These are phyloP conservation scores for Paramecium sexaurelia DNA, from an alignment of 73 alveolate species.

Conservation along the genomic window DNA sequence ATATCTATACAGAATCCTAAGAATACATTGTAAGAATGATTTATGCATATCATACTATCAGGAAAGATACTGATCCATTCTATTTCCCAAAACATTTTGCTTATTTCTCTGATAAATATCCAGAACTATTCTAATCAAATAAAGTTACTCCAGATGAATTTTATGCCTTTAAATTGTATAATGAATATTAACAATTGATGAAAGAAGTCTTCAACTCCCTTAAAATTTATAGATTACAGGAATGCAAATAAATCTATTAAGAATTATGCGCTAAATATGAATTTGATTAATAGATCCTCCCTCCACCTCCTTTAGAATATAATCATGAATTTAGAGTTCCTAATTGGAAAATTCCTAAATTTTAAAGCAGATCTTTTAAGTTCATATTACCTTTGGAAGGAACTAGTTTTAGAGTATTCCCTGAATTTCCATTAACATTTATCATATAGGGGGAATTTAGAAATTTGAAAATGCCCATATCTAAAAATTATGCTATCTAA, in stretches of 20 bases:
- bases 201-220: neutral
- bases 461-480: neutral
- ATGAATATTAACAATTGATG: neutral
- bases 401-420: neutral
- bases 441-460: neutral
- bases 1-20: neutral
- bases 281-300: neutral
- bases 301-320: neutral
- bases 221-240: neutral
- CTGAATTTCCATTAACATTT: conserved; percentile 23
- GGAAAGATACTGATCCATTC: conserved; percentile 7
- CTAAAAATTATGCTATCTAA: neutral
- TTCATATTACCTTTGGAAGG: neutral
- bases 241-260: neutral
- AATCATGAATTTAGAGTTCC: conserved; percentile 10
- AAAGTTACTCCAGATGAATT: conserved; percentile 22
- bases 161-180: neutral
- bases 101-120: conserved; percentile 45
- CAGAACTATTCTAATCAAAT: neutral
- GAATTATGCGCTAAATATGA: conserved; percentile 19
- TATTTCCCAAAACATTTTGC: conserved; percentile 13
- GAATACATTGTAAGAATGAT: conserved; percentile 40
- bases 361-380: neutral
- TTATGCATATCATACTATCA: neutral
- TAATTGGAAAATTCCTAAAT: neutral